Percentiles rank a stretch among this genome's conserved stretches.
phyloP scores from a whole-genome alignment of 164 flowering plant species.

The Tetrastigma voinierianum region DNA sequence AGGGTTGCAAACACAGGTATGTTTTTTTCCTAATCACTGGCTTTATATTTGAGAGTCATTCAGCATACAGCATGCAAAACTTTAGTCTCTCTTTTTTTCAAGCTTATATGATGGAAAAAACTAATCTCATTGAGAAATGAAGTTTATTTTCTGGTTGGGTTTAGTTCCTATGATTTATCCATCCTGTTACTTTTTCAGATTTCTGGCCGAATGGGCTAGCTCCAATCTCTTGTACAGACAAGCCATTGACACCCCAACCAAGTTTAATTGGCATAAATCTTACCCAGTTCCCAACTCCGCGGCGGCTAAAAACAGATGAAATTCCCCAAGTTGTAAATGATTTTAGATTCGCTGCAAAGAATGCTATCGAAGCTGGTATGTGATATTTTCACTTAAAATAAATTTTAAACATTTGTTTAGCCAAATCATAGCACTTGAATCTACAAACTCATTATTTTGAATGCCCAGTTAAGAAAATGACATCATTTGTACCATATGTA shows the following conservation, averaged over 20 bases:
- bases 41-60: too few species aligned
- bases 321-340: slow-evolving; percentile 31
- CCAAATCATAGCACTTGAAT: neutral
- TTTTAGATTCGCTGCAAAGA: slow-evolving; percentile 34
- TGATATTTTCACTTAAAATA: too few species aligned
- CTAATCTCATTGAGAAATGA: too few species aligned
- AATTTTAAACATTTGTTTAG: neutral
- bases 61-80: neutral
- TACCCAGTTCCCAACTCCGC: slow-evolving; percentile 34
- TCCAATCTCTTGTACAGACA: slow-evolving; percentile 46
- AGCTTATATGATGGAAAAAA: neutral
- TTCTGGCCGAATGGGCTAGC: slow-evolving; percentile 56
- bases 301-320: slow-evolving; percentile 30
- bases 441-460: neutral
- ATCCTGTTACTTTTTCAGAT: slow-evolving; percentile 9
- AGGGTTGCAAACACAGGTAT: slow-evolving; percentile 33
- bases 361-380: slow-evolving; percentile 42
- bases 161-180: neutral
- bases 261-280: slow-evolving; percentile 28
- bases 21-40: too few species aligned
- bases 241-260: slow-evolving; percentile 29
- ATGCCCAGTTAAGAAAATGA: neutral
- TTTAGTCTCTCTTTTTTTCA: neutral
- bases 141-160: too few species aligned
- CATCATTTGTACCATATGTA: neutral